Evolutionary conservation across 1,284 basidiomycete genomes (phyloP).

Genomic region (Trichosporon sp.): DNA sequence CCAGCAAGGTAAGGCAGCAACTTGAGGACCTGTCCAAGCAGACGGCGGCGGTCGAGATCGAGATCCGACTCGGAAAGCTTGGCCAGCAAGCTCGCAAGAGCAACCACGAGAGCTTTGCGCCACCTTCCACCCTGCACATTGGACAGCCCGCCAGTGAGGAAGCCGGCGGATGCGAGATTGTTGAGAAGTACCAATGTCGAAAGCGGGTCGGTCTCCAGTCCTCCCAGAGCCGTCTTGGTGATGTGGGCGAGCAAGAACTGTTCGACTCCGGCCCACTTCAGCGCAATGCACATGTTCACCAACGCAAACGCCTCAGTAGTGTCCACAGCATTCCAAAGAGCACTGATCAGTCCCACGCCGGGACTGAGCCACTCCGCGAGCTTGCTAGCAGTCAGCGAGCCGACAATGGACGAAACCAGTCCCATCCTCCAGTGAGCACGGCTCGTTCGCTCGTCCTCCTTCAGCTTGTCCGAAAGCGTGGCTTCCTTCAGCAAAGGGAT

Average conservation of each 20-base stretch:
- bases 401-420: constrained; percentile 31
- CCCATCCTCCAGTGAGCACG: constrained; percentile 25
- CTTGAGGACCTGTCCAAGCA: constrained; percentile 31
- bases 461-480: constrained; percentile 1
- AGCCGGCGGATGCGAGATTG: constrained; percentile 39
- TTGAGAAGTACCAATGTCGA: constrained; percentile 42
- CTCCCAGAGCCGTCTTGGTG: constrained; percentile 26
- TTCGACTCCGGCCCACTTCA: constrained; percentile 46
- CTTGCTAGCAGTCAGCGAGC: constrained; percentile 39
- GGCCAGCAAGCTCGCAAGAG: constrained; percentile 16
- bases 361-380: constrained; percentile 48
- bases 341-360: constrained; percentile 44
- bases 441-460: not conserved
- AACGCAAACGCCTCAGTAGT: constrained; percentile 37
- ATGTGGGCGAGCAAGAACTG: constrained; percentile 44
- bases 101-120: constrained; percentile 33
- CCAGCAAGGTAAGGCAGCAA: constrained; percentile 30
- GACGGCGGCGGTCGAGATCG: constrained; percentile 17
- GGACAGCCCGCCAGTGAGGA: constrained; percentile 38
- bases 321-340: constrained; percentile 34
- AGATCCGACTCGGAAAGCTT: constrained; percentile 1
- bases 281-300: constrained; percentile 36
- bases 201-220: constrained; percentile 31
- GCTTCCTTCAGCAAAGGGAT: constrained; percentile 15
- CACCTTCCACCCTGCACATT: constrained; percentile 48